Evolutionary conservation across 1,284 basidiomycete genomes (phyloP).

Genomic region (Puccinia novopanici): DNA sequence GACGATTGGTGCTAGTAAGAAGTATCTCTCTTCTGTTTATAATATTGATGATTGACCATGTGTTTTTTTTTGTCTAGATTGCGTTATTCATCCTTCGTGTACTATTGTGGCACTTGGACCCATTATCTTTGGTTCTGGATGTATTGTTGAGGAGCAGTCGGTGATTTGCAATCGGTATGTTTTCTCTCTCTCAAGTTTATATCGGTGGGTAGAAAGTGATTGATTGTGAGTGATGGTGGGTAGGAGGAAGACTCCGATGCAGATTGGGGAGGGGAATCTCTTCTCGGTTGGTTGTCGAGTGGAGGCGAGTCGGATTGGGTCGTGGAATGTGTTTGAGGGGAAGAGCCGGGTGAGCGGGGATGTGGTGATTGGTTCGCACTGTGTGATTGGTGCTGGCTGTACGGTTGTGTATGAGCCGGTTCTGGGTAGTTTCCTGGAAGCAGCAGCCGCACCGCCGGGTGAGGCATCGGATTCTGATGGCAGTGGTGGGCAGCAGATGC

Average conservation of each 20-base stretch:
- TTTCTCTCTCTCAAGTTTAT: too few relatives aligned
- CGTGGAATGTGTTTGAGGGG: slow-evolving; percentile 37
- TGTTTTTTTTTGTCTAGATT: slow-evolving; percentile 27
- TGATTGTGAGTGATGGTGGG: not conserved
- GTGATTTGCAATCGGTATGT: slow-evolving; percentile 46
- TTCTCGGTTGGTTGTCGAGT: slow-evolving; percentile 49
- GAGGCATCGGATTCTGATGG: too few relatives aligned
- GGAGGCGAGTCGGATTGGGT: slow-evolving; percentile 37
- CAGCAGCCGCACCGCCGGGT: too few relatives aligned
- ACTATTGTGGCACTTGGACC: slow-evolving; percentile 45
- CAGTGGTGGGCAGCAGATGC: not conserved
- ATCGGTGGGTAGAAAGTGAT: too few relatives aligned
- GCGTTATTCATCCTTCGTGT: slow-evolving; percentile 41
- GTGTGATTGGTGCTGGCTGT: slow-evolving; percentile 40
- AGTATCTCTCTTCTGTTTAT: too few relatives aligned
- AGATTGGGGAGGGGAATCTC: slow-evolving; percentile 37
- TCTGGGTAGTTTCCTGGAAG: too few relatives aligned
- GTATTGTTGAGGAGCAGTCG: slow-evolving; percentile 47
- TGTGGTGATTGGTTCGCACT: slow-evolving; percentile 8
- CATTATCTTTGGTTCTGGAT: slow-evolving; percentile 45
- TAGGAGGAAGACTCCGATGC: slow-evolving; percentile 32
- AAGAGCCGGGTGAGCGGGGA: slow-evolving; percentile 35
- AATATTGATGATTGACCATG: too few relatives aligned
- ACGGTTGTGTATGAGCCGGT: slow-evolving; percentile 18
- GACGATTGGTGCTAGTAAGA: slow-evolving; percentile 38